Percentiles rank a stretch among this genome's conserved stretches.
These are phyloP conservation scores for Hypoxylon sp. DNA, from an alignment of 2,329 filamentous ascomycete genomes.

Conservation along the genomic window DNA sequence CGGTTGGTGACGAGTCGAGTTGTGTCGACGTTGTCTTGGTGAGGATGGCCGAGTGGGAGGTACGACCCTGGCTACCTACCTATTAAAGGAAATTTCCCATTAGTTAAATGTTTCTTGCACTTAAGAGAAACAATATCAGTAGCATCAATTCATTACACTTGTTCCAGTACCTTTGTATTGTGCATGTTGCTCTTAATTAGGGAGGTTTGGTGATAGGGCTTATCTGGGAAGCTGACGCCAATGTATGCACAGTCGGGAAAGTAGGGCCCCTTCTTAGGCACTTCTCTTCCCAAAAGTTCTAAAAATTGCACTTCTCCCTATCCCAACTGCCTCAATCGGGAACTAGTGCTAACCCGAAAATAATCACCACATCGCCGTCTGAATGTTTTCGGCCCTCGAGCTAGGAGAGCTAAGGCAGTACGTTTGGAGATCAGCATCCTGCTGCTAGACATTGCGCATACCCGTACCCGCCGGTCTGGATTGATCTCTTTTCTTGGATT, in stretches of 20 bases:
- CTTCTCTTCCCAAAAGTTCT: slow-evolving; percentile 1
- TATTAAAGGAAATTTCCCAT: too few relatives aligned
- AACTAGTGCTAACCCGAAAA: slow-evolving; percentile 1
- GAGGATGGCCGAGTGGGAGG: too few relatives aligned
- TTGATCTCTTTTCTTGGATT: slow-evolving; percentile 30
- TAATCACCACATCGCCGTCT: slow-evolving; percentile 21
- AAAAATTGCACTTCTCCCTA: slow-evolving; percentile 1
- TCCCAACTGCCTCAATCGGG: neutral
- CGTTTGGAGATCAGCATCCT: slow-evolving; percentile 18
- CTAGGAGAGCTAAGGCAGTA: slow-evolving; percentile 10
- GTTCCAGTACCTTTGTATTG: slow-evolving; percentile 5
- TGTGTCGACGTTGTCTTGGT: too few relatives aligned
- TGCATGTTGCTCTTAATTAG: neutral
- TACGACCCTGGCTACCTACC: too few relatives aligned
- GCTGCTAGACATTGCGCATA: slow-evolving; percentile 20
- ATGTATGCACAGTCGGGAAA: neutral
- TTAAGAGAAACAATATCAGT: too few relatives aligned
- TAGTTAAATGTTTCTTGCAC: too few relatives aligned
- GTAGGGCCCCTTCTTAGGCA: neutral
- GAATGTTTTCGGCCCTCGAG: slow-evolving; percentile 1
- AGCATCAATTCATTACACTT: too few relatives aligned
- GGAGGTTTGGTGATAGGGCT: slow-evolving; percentile 11
- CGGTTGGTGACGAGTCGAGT: too few relatives aligned
- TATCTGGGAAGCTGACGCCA: slow-evolving; percentile 23
- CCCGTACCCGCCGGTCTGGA: slow-evolving; percentile 33